These are phyloP conservation scores for Kwoniella shandongensis DNA, from an alignment of 768 basidiomycete species.

Conservation along the genomic window DNA sequence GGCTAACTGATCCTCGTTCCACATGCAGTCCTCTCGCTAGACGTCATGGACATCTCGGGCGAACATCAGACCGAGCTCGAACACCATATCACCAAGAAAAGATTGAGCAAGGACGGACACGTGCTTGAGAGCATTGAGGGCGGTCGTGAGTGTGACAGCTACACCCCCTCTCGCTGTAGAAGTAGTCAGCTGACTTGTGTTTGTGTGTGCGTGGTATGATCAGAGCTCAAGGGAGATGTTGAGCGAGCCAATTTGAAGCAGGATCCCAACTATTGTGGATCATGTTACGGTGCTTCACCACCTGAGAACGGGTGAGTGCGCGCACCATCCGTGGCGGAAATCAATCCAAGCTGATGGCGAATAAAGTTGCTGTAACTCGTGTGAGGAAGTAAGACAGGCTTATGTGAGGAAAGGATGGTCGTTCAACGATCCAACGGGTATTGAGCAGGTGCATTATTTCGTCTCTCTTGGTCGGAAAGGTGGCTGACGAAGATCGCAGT, in stretches of 20 bases:
- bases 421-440: slow-evolving; percentile 81
- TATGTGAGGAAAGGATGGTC: slow-evolving; percentile 95
- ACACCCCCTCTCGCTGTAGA: not conserved
- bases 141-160: slow-evolving; percentile 32
- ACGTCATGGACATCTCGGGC: slow-evolving; percentile 97
- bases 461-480: not conserved
- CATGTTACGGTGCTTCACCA: slow-evolving; percentile 80
- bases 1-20: not conserved
- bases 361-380: slow-evolving; percentile 88
- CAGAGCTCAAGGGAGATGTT: slow-evolving; percentile 79
- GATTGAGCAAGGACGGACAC: slow-evolving; percentile 65
- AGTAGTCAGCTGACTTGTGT: slow-evolving; percentile 2
- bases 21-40: slow-evolving; percentile 78
- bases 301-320: slow-evolving; percentile 45
- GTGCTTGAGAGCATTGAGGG: slow-evolving; percentile 56
- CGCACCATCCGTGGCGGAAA: too few species aligned
- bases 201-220: too few species aligned
- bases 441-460: slow-evolving; percentile 73
- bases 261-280: slow-evolving; percentile 74
- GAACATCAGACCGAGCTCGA: slow-evolving; percentile 85
- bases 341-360: too few species aligned
- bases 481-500: slow-evolving; percentile 62
- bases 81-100: slow-evolving; percentile 82
- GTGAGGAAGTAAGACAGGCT: slow-evolving; percentile 87
- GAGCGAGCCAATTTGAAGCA: slow-evolving; percentile 57